Percentiles rank a stretch among this genome's conserved stretches.
phyloP scores from a whole-genome alignment of 257 asterid genomes.

The Nemophila menziesii region DNA sequence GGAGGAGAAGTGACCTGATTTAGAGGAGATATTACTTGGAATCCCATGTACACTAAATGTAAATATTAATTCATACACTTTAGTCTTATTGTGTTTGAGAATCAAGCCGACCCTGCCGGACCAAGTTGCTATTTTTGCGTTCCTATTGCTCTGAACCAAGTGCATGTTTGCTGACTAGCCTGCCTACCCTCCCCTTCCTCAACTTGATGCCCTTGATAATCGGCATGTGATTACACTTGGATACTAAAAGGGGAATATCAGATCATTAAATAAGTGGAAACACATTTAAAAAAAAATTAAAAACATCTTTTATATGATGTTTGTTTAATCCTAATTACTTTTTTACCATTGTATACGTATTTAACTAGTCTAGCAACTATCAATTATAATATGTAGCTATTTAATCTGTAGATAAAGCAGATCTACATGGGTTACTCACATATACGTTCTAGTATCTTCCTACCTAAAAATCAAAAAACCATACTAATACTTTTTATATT shows the following conservation, averaged over 20 bases:
- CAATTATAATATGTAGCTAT: too few species aligned
- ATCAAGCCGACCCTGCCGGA: slow-evolving; percentile 20
- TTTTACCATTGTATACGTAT: too few species aligned
- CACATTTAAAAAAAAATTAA: too few species aligned
- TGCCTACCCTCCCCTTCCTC: not conserved
- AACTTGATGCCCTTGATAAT: not conserved
- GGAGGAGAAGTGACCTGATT: slow-evolving; percentile 12
- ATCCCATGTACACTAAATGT: slow-evolving; percentile 2
- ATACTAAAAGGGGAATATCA: not conserved
- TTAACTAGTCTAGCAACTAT: too few species aligned
- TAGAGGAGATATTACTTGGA: slow-evolving; percentile 5
- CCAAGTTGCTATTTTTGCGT: slow-evolving; percentile 21
- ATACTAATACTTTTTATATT: too few species aligned
- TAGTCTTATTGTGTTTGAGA: slow-evolving; percentile 16
- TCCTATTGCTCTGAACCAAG: slow-evolving; percentile 11
- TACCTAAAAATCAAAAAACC: too few species aligned
- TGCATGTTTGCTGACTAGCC: not conserved
- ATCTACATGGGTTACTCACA: too few species aligned
- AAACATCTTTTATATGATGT: too few species aligned
- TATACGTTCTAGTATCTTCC: too few species aligned
- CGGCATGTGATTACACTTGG: not conserved
- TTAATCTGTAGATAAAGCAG: too few species aligned
- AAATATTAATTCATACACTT: not conserved
- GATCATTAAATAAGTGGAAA: not conserved
- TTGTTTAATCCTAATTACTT: too few species aligned